phyloP scores from a whole-genome alignment of 106 monocot species.

The Dioscorea dumetorum region DNA sequence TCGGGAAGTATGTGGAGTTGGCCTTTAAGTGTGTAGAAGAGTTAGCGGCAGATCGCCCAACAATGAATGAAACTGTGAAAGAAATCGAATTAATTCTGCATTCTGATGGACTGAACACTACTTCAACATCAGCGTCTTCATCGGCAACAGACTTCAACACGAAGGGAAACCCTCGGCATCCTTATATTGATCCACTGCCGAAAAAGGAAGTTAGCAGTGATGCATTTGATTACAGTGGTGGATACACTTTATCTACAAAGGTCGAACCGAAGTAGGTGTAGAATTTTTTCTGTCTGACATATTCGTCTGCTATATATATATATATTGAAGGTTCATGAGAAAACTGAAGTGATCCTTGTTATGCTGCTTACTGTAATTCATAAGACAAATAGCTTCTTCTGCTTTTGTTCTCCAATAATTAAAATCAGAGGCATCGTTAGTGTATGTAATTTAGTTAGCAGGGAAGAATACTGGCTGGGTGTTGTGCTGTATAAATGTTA shows the following conservation, averaged over 20 bases:
- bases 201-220: slow-evolving; percentile 25
- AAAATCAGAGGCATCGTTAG: too few relatives aligned
- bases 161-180: slow-evolving; percentile 18
- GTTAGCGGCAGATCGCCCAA: slow-evolving; percentile 29
- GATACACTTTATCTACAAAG: slow-evolving; percentile 33
- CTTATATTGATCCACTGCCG: slow-evolving; percentile 20
- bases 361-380: neutral
- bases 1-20: slow-evolving; percentile 37
- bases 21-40: slow-evolving; percentile 54
- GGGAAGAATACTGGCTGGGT: too few relatives aligned
- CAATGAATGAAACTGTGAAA: slow-evolving; percentile 58
- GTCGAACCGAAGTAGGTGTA: slow-evolving; percentile 61
- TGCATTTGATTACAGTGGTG: slow-evolving; percentile 62
- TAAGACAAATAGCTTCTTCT: neutral
- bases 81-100: slow-evolving; percentile 48
- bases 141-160: slow-evolving; percentile 25
- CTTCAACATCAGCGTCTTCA: slow-evolving; percentile 26
- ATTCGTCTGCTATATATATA: neutral
- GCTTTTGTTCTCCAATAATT: neutral
- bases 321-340: too few relatives aligned
- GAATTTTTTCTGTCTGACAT: neutral
- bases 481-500: too few relatives aligned
- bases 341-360: neutral
- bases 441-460: too few relatives aligned
- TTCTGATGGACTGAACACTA: slow-evolving; percentile 18